Conservation (phyloP, 2,329 filamentous ascomycete species). For the Monosporascus ibericus region DNA sequence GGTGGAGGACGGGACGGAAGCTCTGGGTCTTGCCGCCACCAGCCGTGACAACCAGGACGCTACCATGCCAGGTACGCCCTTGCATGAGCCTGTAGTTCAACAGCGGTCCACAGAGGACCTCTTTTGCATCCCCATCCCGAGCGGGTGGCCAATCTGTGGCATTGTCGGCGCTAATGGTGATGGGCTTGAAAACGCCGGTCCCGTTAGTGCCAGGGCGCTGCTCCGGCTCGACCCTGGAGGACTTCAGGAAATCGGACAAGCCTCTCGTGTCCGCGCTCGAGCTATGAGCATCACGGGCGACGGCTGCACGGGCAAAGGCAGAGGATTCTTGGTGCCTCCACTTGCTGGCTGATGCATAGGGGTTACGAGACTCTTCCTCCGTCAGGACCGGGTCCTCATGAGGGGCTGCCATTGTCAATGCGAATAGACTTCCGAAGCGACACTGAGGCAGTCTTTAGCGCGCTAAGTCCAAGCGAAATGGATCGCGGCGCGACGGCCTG, state of each 20-base stretch:
- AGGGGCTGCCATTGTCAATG: constrained; percentile 15
- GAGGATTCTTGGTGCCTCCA: constrained; percentile 62
- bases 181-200: constrained; percentile 37
- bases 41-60: constrained; percentile 74
- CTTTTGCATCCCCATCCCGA: constrained; percentile 37
- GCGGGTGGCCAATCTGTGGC: constrained; percentile 24
- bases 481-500: neutral
- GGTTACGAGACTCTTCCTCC: constrained; percentile 37
- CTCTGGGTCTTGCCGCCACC: constrained; percentile 59
- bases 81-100: constrained; percentile 75
- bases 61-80: constrained; percentile 69
- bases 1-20: constrained; percentile 50
- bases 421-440: neutral
- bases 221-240: constrained; percentile 41
- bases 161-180: constrained; percentile 39
- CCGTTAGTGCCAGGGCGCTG: constrained; percentile 22
- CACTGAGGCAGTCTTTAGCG: neutral
- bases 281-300: constrained; percentile 33
- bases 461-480: neutral
- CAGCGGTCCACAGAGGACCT: constrained; percentile 66
- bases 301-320: constrained; percentile 44
- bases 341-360: constrained; percentile 48
- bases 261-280: constrained; percentile 39
- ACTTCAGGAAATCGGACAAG: constrained; percentile 52
- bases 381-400: constrained; percentile 16